Evolutionary conservation across 768 basidiomycete genomes (phyloP).

Genomic region (Mycena venus): DNA sequence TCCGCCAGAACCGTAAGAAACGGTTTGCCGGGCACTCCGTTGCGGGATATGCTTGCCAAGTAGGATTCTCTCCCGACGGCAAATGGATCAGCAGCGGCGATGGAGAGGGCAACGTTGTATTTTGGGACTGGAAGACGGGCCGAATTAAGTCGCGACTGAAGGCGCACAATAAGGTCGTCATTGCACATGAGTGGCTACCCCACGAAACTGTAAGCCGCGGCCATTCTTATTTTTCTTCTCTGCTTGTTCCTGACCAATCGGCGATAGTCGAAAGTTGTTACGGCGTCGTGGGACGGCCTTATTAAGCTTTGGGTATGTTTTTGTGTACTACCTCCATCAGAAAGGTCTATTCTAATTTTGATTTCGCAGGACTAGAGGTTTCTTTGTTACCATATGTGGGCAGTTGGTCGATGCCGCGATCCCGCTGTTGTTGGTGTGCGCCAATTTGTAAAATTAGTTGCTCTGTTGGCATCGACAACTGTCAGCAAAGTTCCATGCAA

Average conservation of each 20-base stretch:
- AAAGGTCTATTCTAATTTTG: constrained; percentile 25
- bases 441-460: constrained; percentile 24
- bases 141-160: constrained; percentile 91
- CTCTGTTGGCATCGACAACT: constrained; percentile 3
- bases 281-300: constrained; percentile 97
- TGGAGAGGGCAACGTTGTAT: constrained; percentile 93
- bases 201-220: constrained; percentile 88
- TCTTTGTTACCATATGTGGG: neutral
- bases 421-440: neutral
- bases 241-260: constrained; percentile 35
- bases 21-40: constrained; percentile 97
- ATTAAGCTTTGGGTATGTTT: constrained; percentile 97
- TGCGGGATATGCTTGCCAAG: constrained; percentile 96
- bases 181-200: constrained; percentile 97
- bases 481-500: neutral
- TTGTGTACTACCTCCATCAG: constrained; percentile 1
- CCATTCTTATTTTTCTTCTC: constrained; percentile 65
- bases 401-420: neutral
- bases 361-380: constrained; percentile 53
- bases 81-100: constrained; percentile 99
- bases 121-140: constrained; percentile 99
- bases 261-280: constrained; percentile 92
- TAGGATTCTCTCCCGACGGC: constrained; percentile 98
- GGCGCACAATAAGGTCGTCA: constrained; percentile 96
- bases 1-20: constrained; percentile 99